A percentile compares a stretch with the other conserved stretches of the same genome.
These are phyloP conservation scores for Neurospora africana DNA, from an alignment of 495 filamentous ascomycete genomes.

Conservation along the genomic window DNA sequence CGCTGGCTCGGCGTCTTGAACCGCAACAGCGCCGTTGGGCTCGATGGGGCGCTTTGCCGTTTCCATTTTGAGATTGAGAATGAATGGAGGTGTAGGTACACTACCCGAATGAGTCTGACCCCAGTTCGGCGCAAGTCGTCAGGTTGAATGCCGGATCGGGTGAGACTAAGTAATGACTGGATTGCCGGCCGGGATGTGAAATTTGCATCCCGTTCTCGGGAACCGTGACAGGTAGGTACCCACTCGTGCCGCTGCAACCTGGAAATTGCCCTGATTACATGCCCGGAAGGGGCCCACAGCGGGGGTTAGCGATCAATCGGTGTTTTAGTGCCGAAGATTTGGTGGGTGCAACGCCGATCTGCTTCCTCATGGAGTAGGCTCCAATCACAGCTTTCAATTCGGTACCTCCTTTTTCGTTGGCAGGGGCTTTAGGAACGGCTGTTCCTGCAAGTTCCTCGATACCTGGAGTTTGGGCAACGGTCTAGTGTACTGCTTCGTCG, in stretches of 20 bases:
- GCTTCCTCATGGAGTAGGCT: not conserved
- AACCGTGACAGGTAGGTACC: not conserved
- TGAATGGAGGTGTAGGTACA: not conserved
- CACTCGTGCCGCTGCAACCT: not conserved
- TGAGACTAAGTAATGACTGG: not conserved
- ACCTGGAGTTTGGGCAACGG: not conserved
- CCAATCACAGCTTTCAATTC: not conserved
- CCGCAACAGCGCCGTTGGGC: not conserved
- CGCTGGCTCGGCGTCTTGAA: conserved; percentile 31
- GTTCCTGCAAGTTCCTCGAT: not conserved
- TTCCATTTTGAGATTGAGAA: conserved; percentile 8
- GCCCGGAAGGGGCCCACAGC: not conserved
- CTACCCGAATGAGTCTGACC: not conserved
- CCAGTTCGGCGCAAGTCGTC: not conserved
- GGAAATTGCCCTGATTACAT: not conserved
- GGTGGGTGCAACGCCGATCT: not conserved
- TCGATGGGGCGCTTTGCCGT: conserved; percentile 10
- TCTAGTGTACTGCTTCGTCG: not conserved
- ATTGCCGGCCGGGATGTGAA: not conserved
- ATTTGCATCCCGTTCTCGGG: not conserved
- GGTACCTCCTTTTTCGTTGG: not conserved
- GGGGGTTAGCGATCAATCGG: not conserved
- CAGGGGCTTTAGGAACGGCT: not conserved
- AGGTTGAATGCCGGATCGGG: not conserved
- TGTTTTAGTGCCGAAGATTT: not conserved